phyloP scores from a whole-genome alignment of 1,284 basidiomycete species.

The Rhodofomes roseus region DNA sequence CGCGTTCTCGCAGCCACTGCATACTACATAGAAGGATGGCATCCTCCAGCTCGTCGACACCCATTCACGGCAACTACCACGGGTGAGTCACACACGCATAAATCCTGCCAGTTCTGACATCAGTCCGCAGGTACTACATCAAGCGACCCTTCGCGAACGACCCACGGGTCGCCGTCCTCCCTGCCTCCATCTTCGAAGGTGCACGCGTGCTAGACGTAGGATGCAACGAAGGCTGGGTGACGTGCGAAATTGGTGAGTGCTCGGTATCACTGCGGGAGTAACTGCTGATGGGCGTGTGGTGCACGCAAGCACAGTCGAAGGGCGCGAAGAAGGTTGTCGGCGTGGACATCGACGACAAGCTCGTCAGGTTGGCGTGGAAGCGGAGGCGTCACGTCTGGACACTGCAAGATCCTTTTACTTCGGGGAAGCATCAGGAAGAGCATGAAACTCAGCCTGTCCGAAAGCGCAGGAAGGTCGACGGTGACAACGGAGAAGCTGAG shows the following conservation, averaged over 20 bases:
- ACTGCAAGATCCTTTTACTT: slow-evolving; percentile 42
- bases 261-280: neutral
- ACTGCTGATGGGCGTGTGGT: neutral
- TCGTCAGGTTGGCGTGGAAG: slow-evolving; percentile 71
- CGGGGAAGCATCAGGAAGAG: neutral
- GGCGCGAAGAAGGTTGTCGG: slow-evolving; percentile 64
- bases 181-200: slow-evolving; percentile 45
- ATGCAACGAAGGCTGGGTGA: slow-evolving; percentile 80
- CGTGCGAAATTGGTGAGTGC: slow-evolving; percentile 69
- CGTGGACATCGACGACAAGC: slow-evolving; percentile 75
- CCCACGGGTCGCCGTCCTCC: slow-evolving; percentile 57
- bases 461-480: slow-evolving; percentile 23
- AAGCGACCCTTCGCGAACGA: slow-evolving; percentile 61
- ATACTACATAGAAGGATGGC: neutral
- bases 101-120: neutral
- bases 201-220: slow-evolving; percentile 75
- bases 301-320: slow-evolving; percentile 39
- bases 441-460: slow-evolving; percentile 12
- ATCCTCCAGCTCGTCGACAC: slow-evolving; percentile 11
- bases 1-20: too few relatives aligned
- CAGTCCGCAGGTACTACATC: slow-evolving; percentile 57
- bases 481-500: neutral
- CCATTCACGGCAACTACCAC: slow-evolving; percentile 64
- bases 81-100: slow-evolving; percentile 34
- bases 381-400: slow-evolving; percentile 68